Evolutionary conservation across 176 grass and related monocot species (phyloP), one percentile per base, ranked within the genome.

Genomic region (Raddia guianensis): DNA sequence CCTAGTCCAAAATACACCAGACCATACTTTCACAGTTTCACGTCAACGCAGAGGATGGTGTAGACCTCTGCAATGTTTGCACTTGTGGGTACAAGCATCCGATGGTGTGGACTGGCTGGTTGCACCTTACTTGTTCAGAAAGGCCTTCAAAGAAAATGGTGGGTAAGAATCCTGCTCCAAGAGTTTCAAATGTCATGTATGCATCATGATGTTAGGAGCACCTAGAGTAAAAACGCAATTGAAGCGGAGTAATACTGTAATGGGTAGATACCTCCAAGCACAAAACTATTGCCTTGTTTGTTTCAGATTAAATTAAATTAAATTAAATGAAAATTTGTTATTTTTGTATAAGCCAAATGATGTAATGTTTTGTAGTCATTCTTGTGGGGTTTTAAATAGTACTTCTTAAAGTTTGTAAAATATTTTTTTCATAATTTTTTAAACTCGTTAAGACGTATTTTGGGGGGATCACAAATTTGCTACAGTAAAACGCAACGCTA

Each of bases 121-220:
- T 79, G 78, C n/a, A 11, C 54, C 75, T 97, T 87, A 99, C 74
- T 96, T 87, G 87, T 86, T 90, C 79, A 99, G 89, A 91, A 93
- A 99, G 72, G 93, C 75, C 76, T 96, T 95, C 89, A 99, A 81
- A 84, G 91, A 90, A 91, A 99, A 99, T 68, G 88, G 85, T 65
- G 91, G 76, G 85, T 90, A 87, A 63, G 86, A 84, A 84, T 99
- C 97, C 97, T 99, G 91, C 80, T 91, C 84, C 46, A 90, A 82
- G 73, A 82, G 60, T 84, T 84, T 78, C 51, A 89, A 76, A 84
- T 49, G 85, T 91, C 61, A 94, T 53, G 80, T 18, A 42, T 67
- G 80, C 79, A 88, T 67, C 52, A 67, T 66, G 11, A 52, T 56
- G 44, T 33, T 45, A 20, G 54, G 6, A 69, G 63, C 9, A 76